Base-by-base conservation (phyloP, 331 rosid genomes). In the Stylosanthes scabra region DNA sequence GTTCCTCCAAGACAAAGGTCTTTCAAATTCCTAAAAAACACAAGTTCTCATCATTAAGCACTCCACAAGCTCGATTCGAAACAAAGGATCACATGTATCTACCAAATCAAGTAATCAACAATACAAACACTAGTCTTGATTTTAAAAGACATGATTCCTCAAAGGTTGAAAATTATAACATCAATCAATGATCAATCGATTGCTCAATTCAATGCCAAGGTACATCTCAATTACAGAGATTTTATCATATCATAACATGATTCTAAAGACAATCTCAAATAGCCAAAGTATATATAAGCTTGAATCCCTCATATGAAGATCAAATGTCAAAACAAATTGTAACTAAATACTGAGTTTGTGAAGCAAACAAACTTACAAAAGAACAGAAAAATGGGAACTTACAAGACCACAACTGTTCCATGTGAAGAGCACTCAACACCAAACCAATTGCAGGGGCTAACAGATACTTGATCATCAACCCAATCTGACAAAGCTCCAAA, bases 1-100 rank as follows among this genome's bases (percentile, higher is more conserved):
- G 83, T 89, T 85, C 98, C 98, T 61, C 78, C 81, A 57, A 93
- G 93, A 69, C 96, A 91, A 77, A 93, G 96, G 84, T 85, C 82
- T 80, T 75, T 87, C 83, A 93, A 86, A 81, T 82, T 87, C 88
- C 98, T 93, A 34, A 34, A 34, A 34, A 34, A 6, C 39, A 34
- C 4, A 50, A 27, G 41, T 68, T 70, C 68, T 63, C 66, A 59
- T 63, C 57, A 82, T 70, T 79, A 79, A 65, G 31, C 34, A 55
- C 28, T 47, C 54, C 45, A 71, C 59, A 44, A 46, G 15, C 2
- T 64, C 16, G 7, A 63, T 52, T 58, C 25, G 20, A 61, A 60
- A 52, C 9, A 55, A 68, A 20, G 45, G 16, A 37, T 3, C 11
- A 2, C 29, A 50, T 50, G 46, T 10, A 62, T 45, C 47, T 12